Evolutionary conservation across 2,329 filamentous ascomycete genomes (phyloP).

Genomic region (Pyrenophora teres): DNA sequence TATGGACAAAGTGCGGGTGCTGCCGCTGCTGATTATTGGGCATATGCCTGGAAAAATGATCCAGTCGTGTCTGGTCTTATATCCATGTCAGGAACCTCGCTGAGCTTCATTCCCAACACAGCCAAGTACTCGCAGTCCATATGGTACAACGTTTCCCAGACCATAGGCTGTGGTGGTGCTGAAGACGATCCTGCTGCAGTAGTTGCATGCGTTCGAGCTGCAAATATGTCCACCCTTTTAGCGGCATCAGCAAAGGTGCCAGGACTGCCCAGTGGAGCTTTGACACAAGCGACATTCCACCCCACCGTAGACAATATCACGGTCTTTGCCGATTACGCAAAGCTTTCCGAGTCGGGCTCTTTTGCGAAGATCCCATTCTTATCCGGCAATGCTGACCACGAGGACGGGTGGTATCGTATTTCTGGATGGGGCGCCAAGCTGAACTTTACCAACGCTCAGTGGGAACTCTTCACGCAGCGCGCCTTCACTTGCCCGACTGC

Average conservation of each 20-base stretch:
- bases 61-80: slow-evolving; percentile 58
- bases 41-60: slow-evolving; percentile 54
- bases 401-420: slow-evolving; percentile 38
- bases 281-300: slow-evolving; percentile 35
- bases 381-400: slow-evolving; percentile 31
- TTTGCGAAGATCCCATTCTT: slow-evolving; percentile 34
- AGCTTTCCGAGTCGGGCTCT: slow-evolving; percentile 24
- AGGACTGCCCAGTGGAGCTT: slow-evolving; percentile 30
- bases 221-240: slow-evolving; percentile 26
- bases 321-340: slow-evolving; percentile 37
- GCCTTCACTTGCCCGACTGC: slow-evolving; percentile 33
- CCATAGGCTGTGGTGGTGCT: slow-evolving; percentile 42
- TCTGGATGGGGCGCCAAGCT: slow-evolving; percentile 27
- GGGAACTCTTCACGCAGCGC: slow-evolving; percentile 30
- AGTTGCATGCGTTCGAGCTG: slow-evolving; percentile 45
- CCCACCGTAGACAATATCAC: slow-evolving; percentile 39
- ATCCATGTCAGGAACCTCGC: slow-evolving; percentile 54
- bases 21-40: slow-evolving; percentile 54
- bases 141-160: slow-evolving; percentile 47
- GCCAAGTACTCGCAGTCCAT: slow-evolving; percentile 28
- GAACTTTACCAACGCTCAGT: slow-evolving; percentile 29
- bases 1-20: slow-evolving; percentile 49
- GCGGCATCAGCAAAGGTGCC: slow-evolving; percentile 35
- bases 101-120: slow-evolving; percentile 38
- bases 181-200: slow-evolving; percentile 30